These are phyloP conservation scores for Mycosphaerella sp. DNA, from an alignment of 2,329 filamentous ascomycete species.

Conservation along the genomic window DNA sequence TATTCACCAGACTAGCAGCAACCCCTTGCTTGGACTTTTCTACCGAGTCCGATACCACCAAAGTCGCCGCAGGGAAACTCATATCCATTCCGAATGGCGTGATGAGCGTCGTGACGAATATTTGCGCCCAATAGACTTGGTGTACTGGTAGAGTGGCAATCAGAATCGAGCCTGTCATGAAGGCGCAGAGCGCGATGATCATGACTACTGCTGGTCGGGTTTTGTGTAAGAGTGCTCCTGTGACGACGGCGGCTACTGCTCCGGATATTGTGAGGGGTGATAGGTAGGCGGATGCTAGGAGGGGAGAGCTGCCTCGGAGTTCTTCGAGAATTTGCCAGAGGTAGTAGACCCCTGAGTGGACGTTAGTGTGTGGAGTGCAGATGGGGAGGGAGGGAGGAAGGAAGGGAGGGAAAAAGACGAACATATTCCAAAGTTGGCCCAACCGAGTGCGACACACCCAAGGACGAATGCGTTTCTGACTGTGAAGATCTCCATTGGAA, in stretches of 20 bases:
- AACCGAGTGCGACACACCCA: constrained; percentile 28
- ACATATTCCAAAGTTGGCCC: constrained; percentile 29
- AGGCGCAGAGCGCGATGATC: constrained; percentile 37
- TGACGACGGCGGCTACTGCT: constrained; percentile 41
- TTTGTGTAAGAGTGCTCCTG: constrained; percentile 27
- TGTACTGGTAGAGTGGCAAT: constrained; percentile 44
- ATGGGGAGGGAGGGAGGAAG: too few relatives aligned
- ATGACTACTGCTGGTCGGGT: constrained; percentile 33
- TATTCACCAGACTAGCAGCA: constrained; percentile 54
- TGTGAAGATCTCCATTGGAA: constrained; percentile 29
- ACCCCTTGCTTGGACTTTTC: constrained; percentile 46
- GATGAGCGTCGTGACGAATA: constrained; percentile 54
- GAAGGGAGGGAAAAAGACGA: constrained; percentile 1
- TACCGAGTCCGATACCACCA: constrained; percentile 53
- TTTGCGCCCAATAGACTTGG: constrained; percentile 60
- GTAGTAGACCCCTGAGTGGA: constrained; percentile 21
- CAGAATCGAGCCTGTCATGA: constrained; percentile 39
- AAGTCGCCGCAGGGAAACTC: constrained; percentile 56
- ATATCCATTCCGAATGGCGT: constrained; percentile 55
- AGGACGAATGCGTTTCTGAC: constrained; percentile 27
- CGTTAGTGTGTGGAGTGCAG: constrained; percentile 25
- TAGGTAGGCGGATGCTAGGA: constrained; percentile 44
- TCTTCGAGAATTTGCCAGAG: constrained; percentile 47
- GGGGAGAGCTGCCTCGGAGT: constrained; percentile 38
- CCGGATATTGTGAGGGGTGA: constrained; percentile 43